Base-by-base conservation (phyloP, 768 basidiomycete genomes). In the Trametes sanguinea region DNA sequence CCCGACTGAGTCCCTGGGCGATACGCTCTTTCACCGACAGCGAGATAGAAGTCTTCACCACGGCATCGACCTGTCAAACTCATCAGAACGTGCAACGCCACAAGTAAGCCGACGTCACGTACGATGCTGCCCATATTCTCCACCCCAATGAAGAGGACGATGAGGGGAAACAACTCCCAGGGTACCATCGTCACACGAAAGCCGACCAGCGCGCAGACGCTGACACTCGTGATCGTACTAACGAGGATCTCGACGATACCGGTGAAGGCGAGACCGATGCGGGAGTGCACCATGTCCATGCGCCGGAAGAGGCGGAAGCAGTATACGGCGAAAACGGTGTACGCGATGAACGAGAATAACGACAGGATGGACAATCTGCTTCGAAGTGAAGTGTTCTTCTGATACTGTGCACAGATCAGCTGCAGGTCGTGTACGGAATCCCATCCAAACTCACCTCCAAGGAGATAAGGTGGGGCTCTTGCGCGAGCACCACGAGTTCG, bases 51-150 rank as follows among this genome's bases (percentile, higher is more conserved):
- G 94, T 96, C 71, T 81, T 87, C 3, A 87, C 84, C 30, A 96
- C 91, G 0, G 92, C 92, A 66, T 93, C 90, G 11, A 93, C 90
- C 92, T 87, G 72, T 17, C 70, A 55, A 72, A 64, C 39, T 65
- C 63, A 66, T 76, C 70, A 71, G 62, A 7, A 54, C 65, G 69
- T 54, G 30, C 54, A 60, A 68, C 39, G 17, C 43, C 17, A 17
- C 7, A 51, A 47, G 27, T 14, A 33, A 39, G 17, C 22, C n/a
- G 27, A 54, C 6, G 50, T 44, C 44, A 74, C 87, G 64, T 73
- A 94, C 94, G 72, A 99, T 79, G 68, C 88, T 90, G 72, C 94
- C 92, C 95, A 98, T 98, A 69, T 98, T 98, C 77, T 98, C 96
- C 2, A 94, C 91, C 2, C 96, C 96, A 13, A 96, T 90, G 66